Evolutionary conservation across 2,329 filamentous ascomycete genomes (phyloP), one percentile per base, ranked within the genome.

Genomic region (Pestalotiopsis sp.): DNA sequence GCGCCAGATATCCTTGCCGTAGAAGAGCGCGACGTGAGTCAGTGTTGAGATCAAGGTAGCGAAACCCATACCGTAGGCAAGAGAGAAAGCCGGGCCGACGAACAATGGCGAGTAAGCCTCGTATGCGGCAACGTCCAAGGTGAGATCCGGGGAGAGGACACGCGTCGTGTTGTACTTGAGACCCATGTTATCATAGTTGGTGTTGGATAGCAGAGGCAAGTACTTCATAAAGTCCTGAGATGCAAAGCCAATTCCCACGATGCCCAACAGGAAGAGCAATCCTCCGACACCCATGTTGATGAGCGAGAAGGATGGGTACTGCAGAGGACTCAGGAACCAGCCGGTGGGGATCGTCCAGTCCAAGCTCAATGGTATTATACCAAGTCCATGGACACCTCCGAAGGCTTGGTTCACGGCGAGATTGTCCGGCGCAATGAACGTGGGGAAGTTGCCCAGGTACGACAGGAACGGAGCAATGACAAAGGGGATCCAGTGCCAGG

Each of bases 371-470:
- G 88, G 88, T 67, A 90, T 83, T 17, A 91, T 77, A 1, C 87
- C 89, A 36, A 90, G 80, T 1, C 88, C 88, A 17, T 86, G 86
- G 70, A 82, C 82, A 3, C 86, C 86, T 4, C 88, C 88, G 69
- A 90, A 90, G n/a, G 90, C 74, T 77, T 90, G 88, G 76, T 90
- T 90, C 71, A 90, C 77, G n/a, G 88, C 75, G 3, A 87, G 81
- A 68, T 85, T 89, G 66, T 90, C 81, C 5, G 89, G 89, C n/a
- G 85, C 86, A 68, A 90, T 86, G 82, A 82, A 91, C 38, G 86
- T 87, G 11, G 86, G 80, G 79, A 87, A 91, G 31, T 87, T 86
- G 52, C 64, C 64, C 74, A 91, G 90, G 41, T 86, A 85, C 52
- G 86, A 88, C 5, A 92, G 80, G 64, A 88, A 89, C 66, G 88